phyloP scores from a whole-genome alignment of 805 yeast species.

The Yarrowia phangngaensis region DNA sequence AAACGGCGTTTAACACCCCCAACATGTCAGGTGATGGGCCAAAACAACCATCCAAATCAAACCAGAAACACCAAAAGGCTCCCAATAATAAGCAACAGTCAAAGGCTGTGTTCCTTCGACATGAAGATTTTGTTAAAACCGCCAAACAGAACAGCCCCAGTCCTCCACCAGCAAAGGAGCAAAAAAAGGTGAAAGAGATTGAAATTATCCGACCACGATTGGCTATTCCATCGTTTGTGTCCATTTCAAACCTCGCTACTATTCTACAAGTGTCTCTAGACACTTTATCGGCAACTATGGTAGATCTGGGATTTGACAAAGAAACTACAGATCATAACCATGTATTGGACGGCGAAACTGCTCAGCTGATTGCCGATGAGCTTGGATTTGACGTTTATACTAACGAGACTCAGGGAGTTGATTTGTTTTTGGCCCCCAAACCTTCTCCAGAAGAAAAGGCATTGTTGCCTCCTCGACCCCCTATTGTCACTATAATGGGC shows the following conservation, averaged over 20 bases:
- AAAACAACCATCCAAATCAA: background rate
- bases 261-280: constrained; percentile 63
- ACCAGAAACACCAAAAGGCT: background rate
- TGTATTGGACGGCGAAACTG: constrained; percentile 81
- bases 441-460: constrained; percentile 49
- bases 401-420: constrained; percentile 57
- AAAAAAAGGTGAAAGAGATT: constrained; percentile 27
- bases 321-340: constrained; percentile 52
- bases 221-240: constrained; percentile 65
- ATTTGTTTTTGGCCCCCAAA: constrained; percentile 51
- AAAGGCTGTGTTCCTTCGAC: constrained; percentile 1
- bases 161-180: constrained; percentile 8
- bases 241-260: constrained; percentile 75
- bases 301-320: constrained; percentile 70
- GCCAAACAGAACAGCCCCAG: background rate
- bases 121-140: background rate
- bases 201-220: constrained; percentile 29
- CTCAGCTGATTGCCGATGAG: constrained; percentile 83
- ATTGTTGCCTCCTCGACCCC: constrained; percentile 66
- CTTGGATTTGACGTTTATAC: constrained; percentile 61
- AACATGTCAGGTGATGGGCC: background rate
- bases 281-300: constrained; percentile 54
- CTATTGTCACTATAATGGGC: constrained; percentile 97
- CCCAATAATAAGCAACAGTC: background rate
- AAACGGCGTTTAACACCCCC: constrained; percentile 7